Conservation (phyloP, 169 alveolate genomes). For the Toxoplasma gondii region DNA sequence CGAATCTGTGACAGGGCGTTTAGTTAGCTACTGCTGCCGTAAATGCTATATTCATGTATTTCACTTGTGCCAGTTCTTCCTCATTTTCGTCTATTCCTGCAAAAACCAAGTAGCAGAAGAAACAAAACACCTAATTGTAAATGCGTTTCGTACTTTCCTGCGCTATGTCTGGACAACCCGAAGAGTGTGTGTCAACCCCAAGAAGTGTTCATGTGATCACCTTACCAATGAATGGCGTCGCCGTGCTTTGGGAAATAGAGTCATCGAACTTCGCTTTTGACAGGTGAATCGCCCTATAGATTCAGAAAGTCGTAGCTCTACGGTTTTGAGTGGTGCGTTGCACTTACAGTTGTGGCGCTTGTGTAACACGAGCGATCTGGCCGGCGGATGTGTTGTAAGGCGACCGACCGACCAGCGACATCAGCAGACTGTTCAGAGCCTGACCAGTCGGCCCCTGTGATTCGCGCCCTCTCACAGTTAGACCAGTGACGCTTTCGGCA, state of each 20-base stretch:
- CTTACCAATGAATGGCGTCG: slow-evolving; percentile 22
- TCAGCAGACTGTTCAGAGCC: slow-evolving; percentile 9
- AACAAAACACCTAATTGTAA: not conserved
- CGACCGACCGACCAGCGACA: not conserved
- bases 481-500: not conserved
- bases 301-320: not conserved
- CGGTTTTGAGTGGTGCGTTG: not conserved
- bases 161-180: slow-evolving; percentile 14
- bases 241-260: not conserved
- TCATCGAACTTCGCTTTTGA: slow-evolving; percentile 20
- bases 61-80: not conserved
- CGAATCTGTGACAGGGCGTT: not conserved
- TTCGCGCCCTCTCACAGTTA: not conserved
- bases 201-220: not conserved
- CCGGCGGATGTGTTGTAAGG: slow-evolving; percentile 26
- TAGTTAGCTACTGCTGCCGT: not conserved
- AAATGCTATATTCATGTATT: not conserved
- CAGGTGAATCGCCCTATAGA: not conserved
- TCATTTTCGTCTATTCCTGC: not conserved
- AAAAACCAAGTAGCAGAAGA: not conserved
- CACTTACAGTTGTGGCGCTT: slow-evolving; percentile 5
- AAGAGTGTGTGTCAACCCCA: not conserved
- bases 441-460: not conserved
- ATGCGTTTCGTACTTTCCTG: slow-evolving; percentile 14
- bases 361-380: slow-evolving; percentile 20